A percentile compares a stretch with the other conserved stretches of the same genome.
These are phyloP conservation scores for Trapa bicornis DNA, from an alignment of 345 rosid genomes.

Conservation along the genomic window DNA sequence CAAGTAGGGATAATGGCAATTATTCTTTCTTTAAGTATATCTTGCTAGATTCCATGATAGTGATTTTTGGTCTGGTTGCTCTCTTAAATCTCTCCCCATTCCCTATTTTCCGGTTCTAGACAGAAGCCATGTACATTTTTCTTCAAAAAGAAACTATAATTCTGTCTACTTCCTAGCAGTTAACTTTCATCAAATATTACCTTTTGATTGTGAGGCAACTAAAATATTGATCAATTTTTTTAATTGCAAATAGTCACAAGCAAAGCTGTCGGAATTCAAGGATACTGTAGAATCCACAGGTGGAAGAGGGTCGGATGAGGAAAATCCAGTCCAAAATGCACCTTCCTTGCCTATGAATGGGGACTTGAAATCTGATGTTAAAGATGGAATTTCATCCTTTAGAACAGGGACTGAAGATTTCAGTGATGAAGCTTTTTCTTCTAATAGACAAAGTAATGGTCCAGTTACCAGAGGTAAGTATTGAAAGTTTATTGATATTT, in stretches of 20 bases:
- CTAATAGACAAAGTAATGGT: constrained; percentile 19
- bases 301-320: constrained; percentile 4
- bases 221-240: constrained; percentile 5
- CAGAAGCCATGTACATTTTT: not conserved
- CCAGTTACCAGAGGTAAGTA: constrained; percentile 50
- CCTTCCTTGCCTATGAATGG: constrained; percentile 7
- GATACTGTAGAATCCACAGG: constrained; percentile 9
- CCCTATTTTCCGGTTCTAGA: too few species aligned
- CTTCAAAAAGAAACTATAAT: not conserved
- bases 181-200: not conserved
- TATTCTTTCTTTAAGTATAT: too few species aligned
- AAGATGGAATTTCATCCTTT: constrained; percentile 16
- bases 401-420: constrained; percentile 26
- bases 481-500: constrained; percentile 6
- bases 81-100: too few species aligned
- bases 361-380: constrained; percentile 17
- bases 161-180: not conserved
- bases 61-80: too few species aligned
- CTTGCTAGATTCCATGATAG: too few species aligned
- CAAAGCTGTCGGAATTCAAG: constrained; percentile 12
- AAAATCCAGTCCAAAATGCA: constrained; percentile 6
- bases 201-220: not conserved
- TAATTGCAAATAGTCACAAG: constrained; percentile 1
- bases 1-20: too few species aligned
- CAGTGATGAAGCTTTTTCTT: constrained; percentile 28